Evolutionary conservation across 257 asterid species (phyloP).

Genomic region (Avicennia marina): DNA sequence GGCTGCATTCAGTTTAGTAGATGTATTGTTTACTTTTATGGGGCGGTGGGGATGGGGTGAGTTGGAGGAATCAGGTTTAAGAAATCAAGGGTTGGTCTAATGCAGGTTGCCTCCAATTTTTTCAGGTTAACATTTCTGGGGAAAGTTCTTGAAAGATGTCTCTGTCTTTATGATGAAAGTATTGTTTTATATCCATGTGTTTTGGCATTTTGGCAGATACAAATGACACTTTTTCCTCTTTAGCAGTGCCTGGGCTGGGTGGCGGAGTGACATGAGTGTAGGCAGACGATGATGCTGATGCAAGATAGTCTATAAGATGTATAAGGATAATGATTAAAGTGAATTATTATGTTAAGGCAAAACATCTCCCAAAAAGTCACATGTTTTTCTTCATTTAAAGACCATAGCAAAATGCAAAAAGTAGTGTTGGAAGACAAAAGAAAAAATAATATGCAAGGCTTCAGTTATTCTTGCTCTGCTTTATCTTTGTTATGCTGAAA

Average conservation of each 20-base stretch:
- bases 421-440: neutral
- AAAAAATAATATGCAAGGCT: neutral
- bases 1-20: neutral
- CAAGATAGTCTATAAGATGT: neutral
- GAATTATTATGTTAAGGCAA: neutral
- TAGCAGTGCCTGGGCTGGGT: neutral
- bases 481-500: slow-evolving; percentile 6
- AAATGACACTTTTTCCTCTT: neutral
- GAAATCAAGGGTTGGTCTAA: neutral
- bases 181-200: neutral
- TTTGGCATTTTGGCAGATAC: neutral
- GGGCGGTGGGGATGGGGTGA: neutral
- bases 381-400: slow-evolving; percentile 3
- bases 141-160: neutral
- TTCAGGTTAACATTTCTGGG: neutral
- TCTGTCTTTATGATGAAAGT: neutral
- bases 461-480: too few relatives aligned
- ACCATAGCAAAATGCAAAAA: neutral
- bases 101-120: neutral
- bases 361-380: neutral
- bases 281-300: too few relatives aligned
- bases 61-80: neutral
- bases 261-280: neutral
- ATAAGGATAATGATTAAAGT: neutral
- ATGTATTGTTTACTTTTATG: neutral